These are phyloP conservation scores for Globisporangium takayamanum DNA, from an alignment of 352 stramenopile species.

Conservation along the genomic window DNA sequence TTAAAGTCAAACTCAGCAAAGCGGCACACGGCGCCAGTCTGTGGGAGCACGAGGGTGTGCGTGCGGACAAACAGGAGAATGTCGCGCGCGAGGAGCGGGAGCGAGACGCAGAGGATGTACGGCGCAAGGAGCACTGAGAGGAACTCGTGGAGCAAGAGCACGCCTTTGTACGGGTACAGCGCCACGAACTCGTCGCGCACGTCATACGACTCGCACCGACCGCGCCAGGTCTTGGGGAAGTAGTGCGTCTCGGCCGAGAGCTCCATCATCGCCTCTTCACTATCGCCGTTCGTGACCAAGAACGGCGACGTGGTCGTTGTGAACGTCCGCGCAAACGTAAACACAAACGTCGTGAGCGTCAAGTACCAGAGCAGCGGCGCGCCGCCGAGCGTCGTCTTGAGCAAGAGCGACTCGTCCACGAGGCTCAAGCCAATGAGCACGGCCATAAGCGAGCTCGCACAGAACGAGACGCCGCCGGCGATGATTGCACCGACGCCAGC, in stretches of 20 bases:
- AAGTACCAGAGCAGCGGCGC: conserved; percentile 97
- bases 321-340: conserved; percentile 78
- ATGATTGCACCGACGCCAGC: conserved; percentile 85
- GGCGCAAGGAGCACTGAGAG: conserved; percentile 92
- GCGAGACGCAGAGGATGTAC: conserved; percentile 94
- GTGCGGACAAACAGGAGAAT: conserved; percentile 93
- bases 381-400: conserved; percentile 92
- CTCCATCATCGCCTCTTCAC: conserved; percentile 80
- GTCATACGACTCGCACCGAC: conserved; percentile 79
- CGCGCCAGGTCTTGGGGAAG: conserved; percentile 92
- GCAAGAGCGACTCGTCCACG: conserved; percentile 92
- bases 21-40: conserved; percentile 92
- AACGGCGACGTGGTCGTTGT: conserved; percentile 65
- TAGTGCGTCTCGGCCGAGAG: conserved; percentile 94
- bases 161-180: conserved; percentile 93
- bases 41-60: conserved; percentile 89
- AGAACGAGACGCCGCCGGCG: conserved; percentile 92
- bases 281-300: conserved; percentile 56
- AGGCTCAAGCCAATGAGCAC: conserved; percentile 91
- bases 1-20: conserved; percentile 97
- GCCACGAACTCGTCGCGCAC: conserved; percentile 83
- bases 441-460: conserved; percentile 93
- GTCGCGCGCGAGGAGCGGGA: conserved; percentile 84
- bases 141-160: conserved; percentile 92
- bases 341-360: conserved; percentile 84